phyloP scores from a whole-genome alignment of 2,329 filamentous ascomycete genomes.

The Parastagonospora avenae region DNA sequence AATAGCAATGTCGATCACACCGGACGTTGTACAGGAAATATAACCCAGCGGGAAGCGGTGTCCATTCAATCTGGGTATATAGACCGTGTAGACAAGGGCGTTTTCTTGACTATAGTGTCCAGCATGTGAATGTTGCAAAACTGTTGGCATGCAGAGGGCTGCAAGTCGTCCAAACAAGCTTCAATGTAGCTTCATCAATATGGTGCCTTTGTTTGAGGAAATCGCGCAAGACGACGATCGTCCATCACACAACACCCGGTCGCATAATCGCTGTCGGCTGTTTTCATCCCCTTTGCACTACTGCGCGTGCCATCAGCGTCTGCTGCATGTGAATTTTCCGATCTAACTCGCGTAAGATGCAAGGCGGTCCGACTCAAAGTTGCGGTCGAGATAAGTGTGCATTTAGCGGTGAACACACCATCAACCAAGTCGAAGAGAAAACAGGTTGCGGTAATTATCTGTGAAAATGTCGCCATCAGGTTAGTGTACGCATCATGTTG shows the following conservation, averaged over 20 bases:
- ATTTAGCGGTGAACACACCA: conserved; percentile 6
- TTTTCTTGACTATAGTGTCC: no score
- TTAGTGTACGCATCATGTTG: neutral
- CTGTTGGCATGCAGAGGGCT: neutral
- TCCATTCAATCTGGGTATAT: no score
- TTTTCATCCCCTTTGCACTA: neutral
- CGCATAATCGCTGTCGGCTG: neutral
- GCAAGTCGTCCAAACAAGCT: conserved; percentile 1
- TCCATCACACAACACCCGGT: no score
- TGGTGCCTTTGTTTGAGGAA: neutral
- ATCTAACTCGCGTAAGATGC: conserved; percentile 10
- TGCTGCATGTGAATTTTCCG: neutral
- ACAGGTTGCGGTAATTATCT: conserved; percentile 1
- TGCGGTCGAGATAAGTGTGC: neutral
- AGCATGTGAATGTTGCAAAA: no score
- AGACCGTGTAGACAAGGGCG: no score
- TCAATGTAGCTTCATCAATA: neutral
- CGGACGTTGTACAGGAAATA: no score
- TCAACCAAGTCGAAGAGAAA: neutral
- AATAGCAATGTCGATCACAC: no score
- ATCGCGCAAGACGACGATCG: neutral
- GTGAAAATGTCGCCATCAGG: neutral
- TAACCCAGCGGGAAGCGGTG: no score
- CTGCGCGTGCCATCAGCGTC: neutral
- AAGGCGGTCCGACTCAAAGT: conserved; percentile 3